Percentiles rank a stretch among this genome's conserved stretches.
Conservation (phyloP, 2,329 filamentous ascomycete genomes). For the Endocalyx cinctus region DNA sequence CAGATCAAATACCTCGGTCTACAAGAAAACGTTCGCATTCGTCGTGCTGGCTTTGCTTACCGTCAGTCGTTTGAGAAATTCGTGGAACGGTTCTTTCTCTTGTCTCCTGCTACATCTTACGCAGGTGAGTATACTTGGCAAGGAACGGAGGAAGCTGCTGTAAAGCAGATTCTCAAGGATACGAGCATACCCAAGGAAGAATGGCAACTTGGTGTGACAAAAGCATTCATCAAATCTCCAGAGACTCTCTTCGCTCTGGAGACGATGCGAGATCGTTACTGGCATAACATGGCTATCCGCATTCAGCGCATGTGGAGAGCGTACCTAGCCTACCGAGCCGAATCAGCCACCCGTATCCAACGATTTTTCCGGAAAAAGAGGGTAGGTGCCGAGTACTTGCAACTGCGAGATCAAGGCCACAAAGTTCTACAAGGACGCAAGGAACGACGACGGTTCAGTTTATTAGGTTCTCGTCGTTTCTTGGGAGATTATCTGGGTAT, state of each 20-base stretch:
- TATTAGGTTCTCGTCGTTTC: constrained; percentile 87
- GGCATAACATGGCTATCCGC: constrained; percentile 98
- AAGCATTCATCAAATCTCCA: constrained; percentile 96
- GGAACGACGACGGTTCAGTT: constrained; percentile 84
- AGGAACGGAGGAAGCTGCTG: constrained; percentile 80
- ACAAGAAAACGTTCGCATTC: constrained; percentile 98
- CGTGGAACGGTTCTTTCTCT: constrained; percentile 90
- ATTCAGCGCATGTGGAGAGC: constrained; percentile 98
- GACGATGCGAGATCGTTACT: constrained; percentile 96
- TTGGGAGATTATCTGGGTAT: constrained; percentile 92
- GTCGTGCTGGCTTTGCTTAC: constrained; percentile 92
- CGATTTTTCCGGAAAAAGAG: constrained; percentile 93
- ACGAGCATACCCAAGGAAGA: constrained; percentile 93
- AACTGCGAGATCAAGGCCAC: constrained; percentile 85
- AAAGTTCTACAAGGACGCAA: constrained; percentile 77
- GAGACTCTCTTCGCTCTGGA: constrained; percentile 96
- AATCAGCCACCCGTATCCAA: constrained; percentile 91
- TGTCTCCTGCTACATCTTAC: constrained; percentile 92
- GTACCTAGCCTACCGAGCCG: constrained; percentile 85
- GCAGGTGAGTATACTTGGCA: constrained; percentile 97
- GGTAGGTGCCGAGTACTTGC: constrained; percentile 81
- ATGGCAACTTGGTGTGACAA: constrained; percentile 94
- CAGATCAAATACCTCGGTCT: constrained; percentile 98
- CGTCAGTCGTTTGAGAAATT: constrained; percentile 98
- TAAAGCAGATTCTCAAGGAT: constrained; percentile 90